Base-by-base conservation (phyloP, 2,329 filamentous ascomycete genomes). In the Fusarium sp. region DNA sequence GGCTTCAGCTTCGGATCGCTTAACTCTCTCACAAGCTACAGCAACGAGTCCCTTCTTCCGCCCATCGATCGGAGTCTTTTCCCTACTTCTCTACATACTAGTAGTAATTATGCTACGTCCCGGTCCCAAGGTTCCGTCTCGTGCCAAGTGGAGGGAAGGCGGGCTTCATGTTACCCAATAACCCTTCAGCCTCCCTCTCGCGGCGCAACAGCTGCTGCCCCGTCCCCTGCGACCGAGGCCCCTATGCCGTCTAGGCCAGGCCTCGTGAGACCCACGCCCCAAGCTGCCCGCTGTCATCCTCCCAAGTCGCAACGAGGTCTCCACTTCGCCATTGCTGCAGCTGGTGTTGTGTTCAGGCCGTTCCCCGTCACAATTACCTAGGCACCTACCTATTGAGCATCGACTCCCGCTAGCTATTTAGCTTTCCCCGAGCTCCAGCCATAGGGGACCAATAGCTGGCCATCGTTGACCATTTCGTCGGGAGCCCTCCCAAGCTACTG, bases 401-500 rank as follows among this genome's bases (percentile, higher is more conserved):
- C 48, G 55, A 52, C 56, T 62, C 39, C 61, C 50, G 28, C 37
- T 56, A 54, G 43, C 31, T 55, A 37, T 37, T 48, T 56, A 46
- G 50, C 48, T 53, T 54, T 50, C 46, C 61, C 34, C 64, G 34
- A 65, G 52, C 59, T 52, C 67, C 55, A 62, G 44, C 56, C 25
- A 34, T 48, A 49, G 28, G 62, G 50, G 44, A 58, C 70, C 66
- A 73, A 71, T 71, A 39, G 65, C 43, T 30, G 55, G 21, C 51
- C 58, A 62, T 46, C 51, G 44, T 63, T 53, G 59, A 69, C 69
- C 62, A 62, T 57, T 25, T 59, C 56, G 51, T 62, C 58, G 67
- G 71, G 65, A 67, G 65, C 58, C 58, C 67, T 68, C 46, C 58
- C 52, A 31, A 55, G 28, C 55, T 54, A 62, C 49, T 58, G 65